A percentile compares a stretch with the other conserved stretches of the same genome.
Conservation (phyloP, 306 rosid species). For the Dryas drummondii region DNA sequence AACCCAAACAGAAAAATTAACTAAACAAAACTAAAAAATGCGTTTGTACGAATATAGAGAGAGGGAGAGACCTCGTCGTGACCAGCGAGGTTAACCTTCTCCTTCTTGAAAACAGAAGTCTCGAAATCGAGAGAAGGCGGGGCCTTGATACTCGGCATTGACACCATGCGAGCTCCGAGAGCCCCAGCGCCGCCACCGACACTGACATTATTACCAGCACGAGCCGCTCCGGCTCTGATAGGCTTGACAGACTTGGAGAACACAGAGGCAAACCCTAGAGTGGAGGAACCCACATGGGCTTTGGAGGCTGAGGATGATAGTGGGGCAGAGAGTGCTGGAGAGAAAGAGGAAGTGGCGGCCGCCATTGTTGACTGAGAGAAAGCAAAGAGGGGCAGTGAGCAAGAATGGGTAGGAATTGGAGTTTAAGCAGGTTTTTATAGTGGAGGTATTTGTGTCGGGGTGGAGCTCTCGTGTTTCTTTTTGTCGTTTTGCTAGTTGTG, state of each 20-base stretch:
- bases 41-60: neutral
- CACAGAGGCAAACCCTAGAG: conserved; percentile 35
- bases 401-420: neutral
- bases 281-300: conserved; percentile 1
- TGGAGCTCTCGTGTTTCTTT: no score
- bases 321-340: conserved; percentile 34
- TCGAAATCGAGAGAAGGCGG: conserved; percentile 62
- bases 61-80: conserved; percentile 65
- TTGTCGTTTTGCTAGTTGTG: no score
- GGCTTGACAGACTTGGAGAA: conserved; percentile 32
- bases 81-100: conserved; percentile 80
- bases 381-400: neutral
- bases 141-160: conserved; percentile 41
- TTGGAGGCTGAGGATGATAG: conserved; percentile 18
- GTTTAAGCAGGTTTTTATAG: neutral
- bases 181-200: conserved; percentile 34
- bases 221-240: conserved; percentile 29
- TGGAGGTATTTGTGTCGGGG: conserved; percentile 4
- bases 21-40: neutral
- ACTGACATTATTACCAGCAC: neutral
- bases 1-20: neutral
- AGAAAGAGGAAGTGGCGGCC: conserved; percentile 47
- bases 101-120: conserved; percentile 80
- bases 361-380: conserved; percentile 9
- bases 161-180: conserved; percentile 75